phyloP scores from a whole-genome alignment of 1,284 basidiomycete genomes.

The Tylopilus microsporus region DNA sequence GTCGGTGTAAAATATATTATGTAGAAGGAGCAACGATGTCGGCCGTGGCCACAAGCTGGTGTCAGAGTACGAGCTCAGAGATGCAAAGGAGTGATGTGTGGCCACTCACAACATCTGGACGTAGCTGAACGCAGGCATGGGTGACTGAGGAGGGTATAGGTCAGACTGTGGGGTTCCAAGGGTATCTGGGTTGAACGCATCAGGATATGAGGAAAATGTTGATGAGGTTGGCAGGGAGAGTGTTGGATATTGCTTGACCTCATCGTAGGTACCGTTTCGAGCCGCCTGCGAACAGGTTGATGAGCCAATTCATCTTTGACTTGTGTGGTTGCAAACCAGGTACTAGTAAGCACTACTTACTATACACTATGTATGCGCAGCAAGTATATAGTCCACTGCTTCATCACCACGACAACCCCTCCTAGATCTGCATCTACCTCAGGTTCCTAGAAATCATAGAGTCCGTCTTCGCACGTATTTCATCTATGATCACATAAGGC shows the following conservation, averaged over 20 bases:
- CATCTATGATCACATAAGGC: constrained; percentile 75
- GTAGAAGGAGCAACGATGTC: constrained; percentile 61
- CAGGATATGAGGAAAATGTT: constrained; percentile 47
- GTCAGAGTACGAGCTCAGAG: constrained; percentile 16
- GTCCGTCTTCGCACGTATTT: constrained; percentile 78
- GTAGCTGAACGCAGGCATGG: constrained; percentile 47
- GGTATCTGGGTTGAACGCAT: constrained; percentile 55
- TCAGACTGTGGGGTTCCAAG: constrained; percentile 44
- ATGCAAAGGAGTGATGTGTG: constrained; percentile 4
- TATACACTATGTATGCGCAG: background rate
- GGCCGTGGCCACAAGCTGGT: constrained; percentile 49
- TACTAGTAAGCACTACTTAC: background rate
- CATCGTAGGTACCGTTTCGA: constrained; percentile 44
- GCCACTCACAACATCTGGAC: constrained; percentile 54
- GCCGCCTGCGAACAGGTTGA: constrained; percentile 54
- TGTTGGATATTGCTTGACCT: constrained; percentile 63
- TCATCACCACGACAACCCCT: constrained; percentile 12
- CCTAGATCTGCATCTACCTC: constrained; percentile 27
- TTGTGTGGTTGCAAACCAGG: constrained; percentile 4
- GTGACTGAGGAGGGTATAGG: constrained; percentile 70
- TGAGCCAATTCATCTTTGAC: constrained; percentile 62
- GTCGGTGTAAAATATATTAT: constrained; percentile 47
- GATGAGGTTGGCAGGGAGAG: constrained; percentile 73
- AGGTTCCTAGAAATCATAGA: constrained; percentile 55
- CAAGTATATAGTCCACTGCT: background rate